phyloP scores from a whole-genome alignment of 169 alveolate species.

The Cryptosporidium baileyi region DNA sequence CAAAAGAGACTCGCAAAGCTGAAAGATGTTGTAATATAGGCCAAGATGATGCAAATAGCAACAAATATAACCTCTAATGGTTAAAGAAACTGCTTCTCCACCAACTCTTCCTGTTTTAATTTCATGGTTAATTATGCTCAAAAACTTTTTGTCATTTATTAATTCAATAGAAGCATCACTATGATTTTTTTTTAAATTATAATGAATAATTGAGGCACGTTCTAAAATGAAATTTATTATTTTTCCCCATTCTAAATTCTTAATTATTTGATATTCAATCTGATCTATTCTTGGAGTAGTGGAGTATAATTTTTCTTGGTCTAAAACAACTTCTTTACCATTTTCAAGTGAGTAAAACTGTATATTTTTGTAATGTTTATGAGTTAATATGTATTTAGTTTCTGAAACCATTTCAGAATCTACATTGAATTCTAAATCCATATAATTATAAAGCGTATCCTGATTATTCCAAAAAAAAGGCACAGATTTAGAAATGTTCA shows the following conservation, averaged over 20 bases:
- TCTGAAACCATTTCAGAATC: not conserved
- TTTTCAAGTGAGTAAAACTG: not conserved
- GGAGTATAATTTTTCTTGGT: not conserved
- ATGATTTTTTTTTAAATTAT: not conserved
- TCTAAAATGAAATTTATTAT: not conserved
- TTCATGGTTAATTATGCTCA: not conserved
- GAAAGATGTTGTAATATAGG: constrained; percentile 6
- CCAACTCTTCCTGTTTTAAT: not conserved
- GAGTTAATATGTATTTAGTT: no score
- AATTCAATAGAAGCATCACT: not conserved
- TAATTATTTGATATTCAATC: not conserved
- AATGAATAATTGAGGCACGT: not conserved
- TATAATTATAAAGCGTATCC: no score
- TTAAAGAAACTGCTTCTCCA: not conserved
- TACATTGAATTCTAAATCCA: no score
- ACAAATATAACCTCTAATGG: constrained; percentile 23
- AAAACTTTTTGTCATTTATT: not conserved
- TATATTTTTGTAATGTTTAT: not conserved
- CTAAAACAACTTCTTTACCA: not conserved
- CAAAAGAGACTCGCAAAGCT: not conserved
- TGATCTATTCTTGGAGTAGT: constrained; percentile 2
- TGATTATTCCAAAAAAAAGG: no score
- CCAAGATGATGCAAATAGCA: constrained; percentile 46
- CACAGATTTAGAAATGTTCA: not conserved
- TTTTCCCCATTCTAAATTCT: constrained; percentile 1